Evolutionary conservation across 2,329 filamentous ascomycete genomes (phyloP).

Genomic region (Cadophora sp.): DNA sequence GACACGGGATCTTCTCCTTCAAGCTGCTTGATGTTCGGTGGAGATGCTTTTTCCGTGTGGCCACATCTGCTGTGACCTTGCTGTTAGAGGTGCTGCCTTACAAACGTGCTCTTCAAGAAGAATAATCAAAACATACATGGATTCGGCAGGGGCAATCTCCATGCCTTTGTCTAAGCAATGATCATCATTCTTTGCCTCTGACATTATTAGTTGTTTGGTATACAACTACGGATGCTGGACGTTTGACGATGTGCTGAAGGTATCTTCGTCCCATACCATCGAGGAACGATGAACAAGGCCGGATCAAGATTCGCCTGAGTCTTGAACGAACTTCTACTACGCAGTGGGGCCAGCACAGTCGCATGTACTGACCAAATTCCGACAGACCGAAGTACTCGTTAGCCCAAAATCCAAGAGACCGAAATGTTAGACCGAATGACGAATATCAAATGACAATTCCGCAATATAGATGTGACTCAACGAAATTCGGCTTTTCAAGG

Average conservation of each 20-base stretch:
- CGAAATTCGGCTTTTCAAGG: neutral
- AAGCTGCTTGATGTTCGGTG: neutral
- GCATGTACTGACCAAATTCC: neutral
- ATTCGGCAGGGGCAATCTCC: neutral
- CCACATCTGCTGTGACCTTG: neutral
- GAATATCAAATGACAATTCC: neutral
- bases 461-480: neutral
- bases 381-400: neutral
- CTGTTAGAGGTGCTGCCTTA: neutral
- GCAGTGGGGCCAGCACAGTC: neutral
- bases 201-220: neutral
- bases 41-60: neutral
- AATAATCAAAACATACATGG: neutral
- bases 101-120: neutral
- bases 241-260: neutral
- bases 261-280: neutral
- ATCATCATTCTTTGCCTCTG: neutral
- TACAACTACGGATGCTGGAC: neutral
- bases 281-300: neutral
- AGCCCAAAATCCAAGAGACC: neutral
- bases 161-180: neutral
- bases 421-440: neutral
- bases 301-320: neutral
- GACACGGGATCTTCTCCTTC: neutral
- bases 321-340: neutral